Percentiles rank a stretch among this genome's conserved stretches.
Conservation (phyloP, 305 asterid genomes). For the Fraxinus albicans region DNA sequence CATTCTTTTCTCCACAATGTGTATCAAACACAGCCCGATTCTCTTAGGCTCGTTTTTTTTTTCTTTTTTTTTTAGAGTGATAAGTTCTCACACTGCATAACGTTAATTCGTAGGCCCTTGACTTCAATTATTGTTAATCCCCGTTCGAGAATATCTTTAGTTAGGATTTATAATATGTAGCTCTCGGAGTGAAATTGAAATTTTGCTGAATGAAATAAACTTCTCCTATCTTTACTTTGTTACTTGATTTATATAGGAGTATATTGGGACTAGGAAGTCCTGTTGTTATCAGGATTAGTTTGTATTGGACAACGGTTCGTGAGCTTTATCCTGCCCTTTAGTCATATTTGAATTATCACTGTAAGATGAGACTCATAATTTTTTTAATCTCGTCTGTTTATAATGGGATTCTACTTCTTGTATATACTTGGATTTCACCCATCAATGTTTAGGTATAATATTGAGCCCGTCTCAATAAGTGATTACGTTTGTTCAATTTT, state of each 20-base stretch:
- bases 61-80: too few species aligned
- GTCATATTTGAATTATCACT: neutral
- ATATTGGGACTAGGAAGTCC: neutral
- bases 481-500: neutral
- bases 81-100: too few species aligned
- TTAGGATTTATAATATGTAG: neutral
- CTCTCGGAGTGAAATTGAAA: neutral
- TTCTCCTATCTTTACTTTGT: neutral
- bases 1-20: too few species aligned
- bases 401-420: neutral
- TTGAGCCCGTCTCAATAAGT: neutral
- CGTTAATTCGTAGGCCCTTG: neutral
- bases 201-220: neutral
- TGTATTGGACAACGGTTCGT: neutral
- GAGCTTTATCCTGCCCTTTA: neutral
- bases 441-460: neutral
- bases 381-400: neutral
- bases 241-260: neutral
- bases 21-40: too few species aligned
- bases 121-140: neutral
- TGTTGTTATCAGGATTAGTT: neutral
- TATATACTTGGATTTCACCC: neutral
- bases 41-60: too few species aligned
- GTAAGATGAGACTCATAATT: neutral
- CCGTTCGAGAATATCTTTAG: neutral